Base-by-base conservation (phyloP, 192 early-diverging fungal species). In the Ambispora gerdemannii region DNA sequence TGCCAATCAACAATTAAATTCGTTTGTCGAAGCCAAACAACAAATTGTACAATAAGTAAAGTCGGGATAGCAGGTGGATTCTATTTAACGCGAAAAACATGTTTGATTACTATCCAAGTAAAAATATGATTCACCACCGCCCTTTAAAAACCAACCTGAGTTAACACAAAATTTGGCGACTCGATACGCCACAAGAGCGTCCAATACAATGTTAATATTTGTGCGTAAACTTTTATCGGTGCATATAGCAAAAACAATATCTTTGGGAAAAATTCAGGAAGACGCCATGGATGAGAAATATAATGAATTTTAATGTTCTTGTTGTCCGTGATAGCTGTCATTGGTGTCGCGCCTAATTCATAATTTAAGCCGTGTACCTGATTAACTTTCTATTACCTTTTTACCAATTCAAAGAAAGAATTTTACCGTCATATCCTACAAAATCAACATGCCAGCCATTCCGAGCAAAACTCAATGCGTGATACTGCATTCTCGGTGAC, bases 41-140 rank as follows among this genome's bases (percentile, higher is more conserved):
- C 80, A 3, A 88, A 55, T 27, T 90, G 92, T 34, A 84, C 91
- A 67, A 97, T 82, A 3, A 86, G 35, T 58, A 98, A 83, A 6
- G 95, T 97, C 1, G 96, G 96, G 65, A 98, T 91, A 2, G 95
- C 87, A 7, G 96, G 95, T 32, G 95, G 96, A 74, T 95, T 98
- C 96, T 93, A 75, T 13, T 8, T 20, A 58, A 61, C 33, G n/a
- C 6, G 50, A 70, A 55, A 43, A 43, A 43, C 38, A 43, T 35
- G 35, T 22, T 30, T 32, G 15, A 34, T 19, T 3, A 36, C 31
- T 27, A 30, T 28, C 34, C 55, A 27, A 36, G 19, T 53, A 17
- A 38, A 27, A 31, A 19, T 24, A 47, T 66, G 25, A 43, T 25
- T 49, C 67, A 55, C 38, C 50, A 15, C 6, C 15, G 38, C 6